phyloP scores from a whole-genome alignment of 2,329 filamentous ascomycete genomes.

The Cladophialophora psammophila region DNA sequence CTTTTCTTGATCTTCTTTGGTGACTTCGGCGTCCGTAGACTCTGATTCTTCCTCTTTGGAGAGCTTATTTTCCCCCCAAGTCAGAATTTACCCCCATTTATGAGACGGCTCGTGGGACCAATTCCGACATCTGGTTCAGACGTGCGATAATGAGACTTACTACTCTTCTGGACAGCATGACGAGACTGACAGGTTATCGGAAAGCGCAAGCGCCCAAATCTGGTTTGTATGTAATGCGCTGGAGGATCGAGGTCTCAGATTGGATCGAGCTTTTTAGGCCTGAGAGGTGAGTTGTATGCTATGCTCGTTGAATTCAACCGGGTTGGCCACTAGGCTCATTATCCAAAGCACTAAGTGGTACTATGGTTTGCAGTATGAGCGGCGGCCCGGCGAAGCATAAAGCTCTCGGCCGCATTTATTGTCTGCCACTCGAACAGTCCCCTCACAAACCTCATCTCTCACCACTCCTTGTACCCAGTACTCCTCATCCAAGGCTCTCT shows the following conservation, averaged over 20 bases:
- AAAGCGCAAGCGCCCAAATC: background rate
- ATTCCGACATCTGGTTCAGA: background rate
- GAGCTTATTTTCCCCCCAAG: slow-evolving; percentile 64
- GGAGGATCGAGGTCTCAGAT: background rate
- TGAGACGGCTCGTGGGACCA: background rate
- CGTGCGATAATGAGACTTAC: slow-evolving; percentile 12
- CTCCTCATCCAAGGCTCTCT: too few species aligned
- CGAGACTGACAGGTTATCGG: background rate
- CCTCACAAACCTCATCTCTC: too few species aligned
- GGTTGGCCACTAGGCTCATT: background rate
- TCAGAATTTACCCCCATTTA: background rate
- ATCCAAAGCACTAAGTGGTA: background rate
- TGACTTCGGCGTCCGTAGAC: slow-evolving; percentile 84
- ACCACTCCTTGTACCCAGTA: too few species aligned
- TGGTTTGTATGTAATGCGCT: background rate
- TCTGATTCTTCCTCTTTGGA: slow-evolving; percentile 88
- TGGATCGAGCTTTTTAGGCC: background rate
- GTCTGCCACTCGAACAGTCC: background rate
- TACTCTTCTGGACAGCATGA: slow-evolving; percentile 26
- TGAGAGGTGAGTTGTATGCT: background rate
- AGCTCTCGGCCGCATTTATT: background rate
- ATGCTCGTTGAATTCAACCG: background rate
- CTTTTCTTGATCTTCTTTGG: slow-evolving; percentile 96
- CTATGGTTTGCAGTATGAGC: background rate
- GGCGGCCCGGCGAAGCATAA: background rate